Evolutionary conservation across 495 filamentous ascomycete species (phyloP), one percentile per base, ranked within the genome.

Genomic region (Talaromyces proteolyticus): DNA sequence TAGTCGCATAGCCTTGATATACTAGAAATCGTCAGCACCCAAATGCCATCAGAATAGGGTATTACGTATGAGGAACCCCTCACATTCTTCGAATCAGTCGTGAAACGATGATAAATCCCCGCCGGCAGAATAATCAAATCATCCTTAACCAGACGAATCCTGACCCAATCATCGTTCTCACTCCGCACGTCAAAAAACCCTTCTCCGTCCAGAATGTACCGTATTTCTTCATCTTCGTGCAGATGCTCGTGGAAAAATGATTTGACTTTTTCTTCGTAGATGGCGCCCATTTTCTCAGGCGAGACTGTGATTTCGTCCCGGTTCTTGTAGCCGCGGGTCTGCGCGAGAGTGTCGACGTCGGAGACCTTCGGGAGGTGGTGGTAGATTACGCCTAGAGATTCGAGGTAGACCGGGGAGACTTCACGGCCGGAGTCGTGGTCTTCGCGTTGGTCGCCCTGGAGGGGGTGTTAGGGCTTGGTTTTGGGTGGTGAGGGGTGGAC

Each of bases 201-300:
- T 45, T 79, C 72, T 1, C 93, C 93, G 53, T 89, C 93, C 23
- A 90, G 73, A 57, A 98, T 88, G 60, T 96, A 98, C n/a, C 93
- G 78, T 52, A 98, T 98, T 80, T 98, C 93, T 75, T 98, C 93
- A 61, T 97, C 94, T 72, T 98, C 93, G 57, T 98, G 93, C 57
- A 97, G 68, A 67, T 98, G 93, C 76, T 98, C 93, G 40, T 85
- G 64, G 73, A 97, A 97, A 74, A 98, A 98, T 51, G 63, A 80
- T 70, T 87, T 89, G 52, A 98, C 88, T 62, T 97, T 96, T 52
- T 83, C 79, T 70, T 98, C 93, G 57, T 76, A 77, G 23, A 79
- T 67, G 38, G 77, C 85, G 46, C 92, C 91, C 89, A 97, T 91
- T 49, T 80, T 85, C 53, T 79, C 77, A 0, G 90, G 91, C 18